Conservation (phyloP, 75 land plant species). For the Cupressus sempervirens region DNA sequence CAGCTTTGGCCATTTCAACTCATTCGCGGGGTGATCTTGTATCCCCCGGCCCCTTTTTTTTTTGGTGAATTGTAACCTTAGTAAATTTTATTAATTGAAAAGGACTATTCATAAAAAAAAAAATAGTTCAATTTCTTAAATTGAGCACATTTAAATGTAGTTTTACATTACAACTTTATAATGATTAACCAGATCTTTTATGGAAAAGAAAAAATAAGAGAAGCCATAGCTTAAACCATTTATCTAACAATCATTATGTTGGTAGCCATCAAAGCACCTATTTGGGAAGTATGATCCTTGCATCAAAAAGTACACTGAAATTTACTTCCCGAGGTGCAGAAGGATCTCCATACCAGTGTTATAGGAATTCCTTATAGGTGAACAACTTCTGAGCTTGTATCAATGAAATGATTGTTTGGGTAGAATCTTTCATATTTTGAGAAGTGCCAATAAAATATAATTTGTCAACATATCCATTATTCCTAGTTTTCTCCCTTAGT, state of each 20-base stretch:
- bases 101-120: too few relatives aligned
- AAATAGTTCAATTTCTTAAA: not conserved
- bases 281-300: conserved; percentile 73
- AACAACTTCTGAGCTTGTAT: conserved; percentile 57
- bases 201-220: not conserved
- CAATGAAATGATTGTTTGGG: not conserved
- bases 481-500: not conserved
- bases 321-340: conserved; percentile 79
- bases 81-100: too few relatives aligned
- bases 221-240: not conserved
- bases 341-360: conserved; percentile 58
- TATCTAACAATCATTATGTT: not conserved
- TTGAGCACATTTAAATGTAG: not conserved
- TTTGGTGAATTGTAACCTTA: too few relatives aligned
- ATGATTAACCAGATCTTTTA: not conserved
- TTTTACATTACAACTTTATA: not conserved
- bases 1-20: too few relatives aligned
- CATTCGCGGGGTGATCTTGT: too few relatives aligned
- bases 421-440: not conserved
- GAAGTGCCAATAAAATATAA: not conserved
- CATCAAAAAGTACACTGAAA: conserved; percentile 50
- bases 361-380: conserved; percentile 37
- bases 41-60: too few relatives aligned
- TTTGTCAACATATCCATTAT: not conserved
- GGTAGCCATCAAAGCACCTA: conserved; percentile 31